A percentile compares a stretch with the other conserved stretches of the same genome.
These are phyloP conservation scores for Boletus bicolor DNA, from an alignment of 768 basidiomycete species.

Conservation along the genomic window DNA sequence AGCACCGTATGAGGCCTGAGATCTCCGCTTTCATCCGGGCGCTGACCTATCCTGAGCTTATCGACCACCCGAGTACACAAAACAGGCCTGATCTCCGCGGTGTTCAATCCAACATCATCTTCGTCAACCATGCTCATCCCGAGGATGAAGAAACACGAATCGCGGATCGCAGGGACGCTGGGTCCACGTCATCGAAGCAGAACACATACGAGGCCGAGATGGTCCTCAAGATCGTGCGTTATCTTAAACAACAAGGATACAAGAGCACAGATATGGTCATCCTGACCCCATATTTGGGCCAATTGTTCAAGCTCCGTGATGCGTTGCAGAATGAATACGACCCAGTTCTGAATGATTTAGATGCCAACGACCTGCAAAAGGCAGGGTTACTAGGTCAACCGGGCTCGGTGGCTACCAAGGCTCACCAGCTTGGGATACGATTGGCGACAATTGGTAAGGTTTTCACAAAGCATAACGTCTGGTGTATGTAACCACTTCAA, in stretches of 20 bases:
- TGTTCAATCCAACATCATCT: constrained; percentile 55
- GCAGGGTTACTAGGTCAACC: constrained; percentile 50
- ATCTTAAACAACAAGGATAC: constrained; percentile 69
- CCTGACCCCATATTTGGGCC: constrained; percentile 69
- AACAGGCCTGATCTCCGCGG: constrained; percentile 53
- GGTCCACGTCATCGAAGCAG: constrained; percentile 54
- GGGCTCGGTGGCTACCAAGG: constrained; percentile 39
- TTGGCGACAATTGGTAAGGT: constrained; percentile 64
- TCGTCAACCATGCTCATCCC: constrained; percentile 54
- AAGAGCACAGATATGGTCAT: constrained; percentile 57
- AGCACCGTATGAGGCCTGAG: constrained; percentile 76
- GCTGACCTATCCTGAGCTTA: constrained; percentile 68
- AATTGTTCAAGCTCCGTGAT: constrained; percentile 48
- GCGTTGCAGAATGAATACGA: constrained; percentile 47
- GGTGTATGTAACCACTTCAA: background rate
- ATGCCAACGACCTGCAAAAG: constrained; percentile 53
- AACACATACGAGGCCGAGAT: constrained; percentile 60
- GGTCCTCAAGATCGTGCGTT: constrained; percentile 63
- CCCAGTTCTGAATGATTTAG: constrained; percentile 62
- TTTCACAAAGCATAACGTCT: background rate
- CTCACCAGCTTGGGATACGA: constrained; percentile 39
- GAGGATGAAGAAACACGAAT: constrained; percentile 49
- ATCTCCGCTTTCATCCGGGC: constrained; percentile 61
- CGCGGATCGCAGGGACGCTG: constrained; percentile 45
- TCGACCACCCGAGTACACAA: constrained; percentile 49